Conservation (phyloP, 1,139 yeast genomes). For the Kodamaea ohmeri region DNA sequence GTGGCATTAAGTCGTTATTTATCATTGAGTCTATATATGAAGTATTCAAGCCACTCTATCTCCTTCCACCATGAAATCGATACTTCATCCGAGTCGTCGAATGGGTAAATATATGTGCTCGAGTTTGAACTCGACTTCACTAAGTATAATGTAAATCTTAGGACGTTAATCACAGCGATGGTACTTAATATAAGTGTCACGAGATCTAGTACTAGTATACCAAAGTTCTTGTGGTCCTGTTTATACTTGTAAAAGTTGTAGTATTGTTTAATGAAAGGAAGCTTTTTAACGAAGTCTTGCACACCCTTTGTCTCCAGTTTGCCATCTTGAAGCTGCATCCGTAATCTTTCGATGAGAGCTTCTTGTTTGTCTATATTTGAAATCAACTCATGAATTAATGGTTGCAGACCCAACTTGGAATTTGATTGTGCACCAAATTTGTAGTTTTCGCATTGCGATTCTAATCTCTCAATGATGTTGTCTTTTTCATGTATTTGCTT, state of each 20-base stretch:
- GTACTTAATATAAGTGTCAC: slow-evolving; percentile 24
- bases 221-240: slow-evolving; percentile 23
- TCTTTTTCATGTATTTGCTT: slow-evolving; percentile 20
- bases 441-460: slow-evolving; percentile 25
- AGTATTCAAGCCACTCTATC: slow-evolving; percentile 32
- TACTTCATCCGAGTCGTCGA: slow-evolving; percentile 2
- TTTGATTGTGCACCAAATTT: slow-evolving; percentile 13
- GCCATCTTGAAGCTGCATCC: slow-evolving; percentile 17
- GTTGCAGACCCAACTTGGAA: slow-evolving; percentile 8
- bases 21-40: slow-evolving; percentile 26
- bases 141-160: slow-evolving; percentile 18
- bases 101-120: slow-evolving; percentile 19
- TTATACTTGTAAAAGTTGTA: slow-evolving; percentile 27
- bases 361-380: slow-evolving; percentile 23
- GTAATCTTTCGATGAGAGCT: slow-evolving; percentile 22
- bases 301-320: slow-evolving; percentile 5
- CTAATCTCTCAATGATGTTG: slow-evolving; percentile 20
- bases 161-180: slow-evolving; percentile 20
- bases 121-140: slow-evolving; percentile 6
- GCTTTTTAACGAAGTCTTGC: slow-evolving; percentile 19
- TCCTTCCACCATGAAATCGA: slow-evolving; percentile 33
- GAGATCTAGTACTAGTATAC: slow-evolving; percentile 22
- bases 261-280: slow-evolving; percentile 37
- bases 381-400: slow-evolving; percentile 20
- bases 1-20: slow-evolving; percentile 6